Percentiles rank a stretch among this genome's conserved stretches.
phyloP scores from a whole-genome alignment of 1,284 basidiomycete genomes.

The Earliella scabrosa region DNA sequence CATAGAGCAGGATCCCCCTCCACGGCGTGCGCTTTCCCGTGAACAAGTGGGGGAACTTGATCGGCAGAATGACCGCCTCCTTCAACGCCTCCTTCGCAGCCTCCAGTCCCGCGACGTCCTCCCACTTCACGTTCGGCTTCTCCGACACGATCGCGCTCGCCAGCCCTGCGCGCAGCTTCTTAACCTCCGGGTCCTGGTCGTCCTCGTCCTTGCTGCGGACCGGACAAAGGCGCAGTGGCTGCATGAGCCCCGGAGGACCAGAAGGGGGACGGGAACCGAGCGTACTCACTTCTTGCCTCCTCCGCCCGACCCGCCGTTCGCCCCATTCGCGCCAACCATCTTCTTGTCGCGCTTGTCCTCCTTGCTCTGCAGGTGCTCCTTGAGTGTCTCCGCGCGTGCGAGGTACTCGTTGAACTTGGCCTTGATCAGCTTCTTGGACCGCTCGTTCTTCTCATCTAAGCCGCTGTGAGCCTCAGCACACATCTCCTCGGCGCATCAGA shows the following conservation, averaged over 20 bases:
- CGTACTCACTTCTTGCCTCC: conserved; percentile 68
- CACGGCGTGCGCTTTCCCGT: conserved; percentile 98
- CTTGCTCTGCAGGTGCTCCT: conserved; percentile 74
- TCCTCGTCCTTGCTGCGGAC: conserved; percentile 67
- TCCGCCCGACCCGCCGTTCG: conserved; percentile 63
- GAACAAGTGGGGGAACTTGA: conserved; percentile 98
- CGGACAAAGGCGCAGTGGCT: background rate
- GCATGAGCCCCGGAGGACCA: background rate
- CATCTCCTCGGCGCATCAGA: conserved; percentile 6
- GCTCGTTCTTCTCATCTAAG: conserved; percentile 95
- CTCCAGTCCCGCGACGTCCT: conserved; percentile 96
- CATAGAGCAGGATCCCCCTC: conserved; percentile 95
- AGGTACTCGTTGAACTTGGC: conserved; percentile 94
- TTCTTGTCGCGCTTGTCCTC: conserved; percentile 75
- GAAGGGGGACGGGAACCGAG: background rate
- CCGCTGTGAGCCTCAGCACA: background rate
- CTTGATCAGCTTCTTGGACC: conserved; percentile 87
- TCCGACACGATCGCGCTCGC: conserved; percentile 91
- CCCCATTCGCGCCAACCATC: conserved; percentile 83
- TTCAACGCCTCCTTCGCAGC: conserved; percentile 96
- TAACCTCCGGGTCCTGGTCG: conserved; percentile 89
- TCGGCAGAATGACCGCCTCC: conserved; percentile 97
- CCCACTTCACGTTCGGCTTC: conserved; percentile 97
- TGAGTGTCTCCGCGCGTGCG: conserved; percentile 90
- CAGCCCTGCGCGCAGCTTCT: conserved; percentile 92